Conservation (phyloP, 352 stramenopile species). For the Pythium insidiosum region DNA sequence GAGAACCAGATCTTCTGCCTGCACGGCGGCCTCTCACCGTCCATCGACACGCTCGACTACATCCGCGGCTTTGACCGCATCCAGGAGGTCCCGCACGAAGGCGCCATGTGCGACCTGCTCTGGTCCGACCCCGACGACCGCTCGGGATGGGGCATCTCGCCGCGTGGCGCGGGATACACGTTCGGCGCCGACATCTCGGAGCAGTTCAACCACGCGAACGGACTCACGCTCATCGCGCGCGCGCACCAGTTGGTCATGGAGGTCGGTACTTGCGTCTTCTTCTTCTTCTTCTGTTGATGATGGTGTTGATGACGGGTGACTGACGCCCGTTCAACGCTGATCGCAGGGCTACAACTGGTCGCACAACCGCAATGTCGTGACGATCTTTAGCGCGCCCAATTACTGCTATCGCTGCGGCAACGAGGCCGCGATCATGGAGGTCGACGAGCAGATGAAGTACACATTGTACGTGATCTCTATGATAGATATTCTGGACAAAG, state of each 20-base stretch:
- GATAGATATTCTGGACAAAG: too few relatives aligned
- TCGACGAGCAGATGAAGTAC: constrained; percentile 94
- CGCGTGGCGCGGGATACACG: constrained; percentile 88
- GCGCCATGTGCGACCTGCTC: constrained; percentile 97
- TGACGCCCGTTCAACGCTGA: background rate
- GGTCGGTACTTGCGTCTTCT: too few relatives aligned
- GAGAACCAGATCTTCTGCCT: constrained; percentile 90
- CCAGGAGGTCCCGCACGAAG: constrained; percentile 96
- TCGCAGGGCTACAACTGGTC: constrained; percentile 90
- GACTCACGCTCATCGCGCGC: constrained; percentile 87
- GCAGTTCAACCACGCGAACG: constrained; percentile 94
- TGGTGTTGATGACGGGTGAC: background rate
- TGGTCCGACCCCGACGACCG: constrained; percentile 96
- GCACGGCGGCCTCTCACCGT: constrained; percentile 84
- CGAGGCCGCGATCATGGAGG: constrained; percentile 96
- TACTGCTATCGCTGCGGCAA: constrained; percentile 99
- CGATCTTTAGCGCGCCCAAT: constrained; percentile 98
- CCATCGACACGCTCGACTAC: constrained; percentile 91
- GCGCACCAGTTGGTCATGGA: constrained; percentile 96
- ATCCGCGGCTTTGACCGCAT: constrained; percentile 91
- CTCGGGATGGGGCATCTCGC: constrained; percentile 94
- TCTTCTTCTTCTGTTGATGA: background rate
- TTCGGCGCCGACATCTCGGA: constrained; percentile 91
- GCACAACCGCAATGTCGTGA: constrained; percentile 96
- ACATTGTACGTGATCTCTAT: constrained; percentile 84